These are phyloP conservation scores for Flaveria floridana DNA, from an alignment of 140 eudicot genomes.

Conservation along the genomic window DNA sequence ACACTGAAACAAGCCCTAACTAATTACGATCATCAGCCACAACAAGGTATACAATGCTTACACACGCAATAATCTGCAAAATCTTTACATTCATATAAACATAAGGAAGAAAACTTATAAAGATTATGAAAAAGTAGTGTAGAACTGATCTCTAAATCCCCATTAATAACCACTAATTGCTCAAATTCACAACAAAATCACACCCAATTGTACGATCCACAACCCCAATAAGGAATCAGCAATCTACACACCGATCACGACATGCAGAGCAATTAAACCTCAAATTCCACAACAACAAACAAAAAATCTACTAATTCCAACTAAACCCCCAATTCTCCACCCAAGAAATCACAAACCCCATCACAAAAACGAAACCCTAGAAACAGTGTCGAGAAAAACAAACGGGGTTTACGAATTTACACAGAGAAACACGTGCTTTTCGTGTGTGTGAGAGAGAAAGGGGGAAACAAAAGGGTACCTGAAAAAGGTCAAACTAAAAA, in stretches of 20 bases:
- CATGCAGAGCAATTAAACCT: conserved; percentile 41
- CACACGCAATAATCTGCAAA: conserved; percentile 19
- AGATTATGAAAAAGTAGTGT: neutral
- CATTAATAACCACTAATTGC: conserved; percentile 34
- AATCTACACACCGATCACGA: conserved; percentile 34
- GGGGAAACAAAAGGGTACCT: conserved; percentile 32
- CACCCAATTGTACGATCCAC: conserved; percentile 35
- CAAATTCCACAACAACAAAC: conserved; percentile 15
- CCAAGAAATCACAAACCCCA: neutral
- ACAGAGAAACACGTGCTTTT: conserved; percentile 24
- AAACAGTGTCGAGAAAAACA: conserved; percentile 19
- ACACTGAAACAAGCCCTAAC: conserved; percentile 14
- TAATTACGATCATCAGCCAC: neutral
- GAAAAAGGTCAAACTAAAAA: conserved; percentile 38
- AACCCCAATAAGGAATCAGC: conserved; percentile 18
- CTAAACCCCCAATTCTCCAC: conserved; percentile 37
- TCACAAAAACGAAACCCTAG: conserved; percentile 21
- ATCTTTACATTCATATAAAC: neutral
- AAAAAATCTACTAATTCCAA: conserved; percentile 16
- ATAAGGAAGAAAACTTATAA: neutral
- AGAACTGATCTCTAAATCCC: conserved; percentile 20
- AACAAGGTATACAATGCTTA: conserved; percentile 3
- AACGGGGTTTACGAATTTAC: conserved; percentile 27
- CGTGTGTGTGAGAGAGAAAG: conserved; percentile 25
- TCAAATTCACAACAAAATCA: conserved; percentile 26